These are phyloP conservation scores for Claviceps cyperi DNA, from an alignment of 2,329 filamentous ascomycete genomes.

Conservation along the genomic window DNA sequence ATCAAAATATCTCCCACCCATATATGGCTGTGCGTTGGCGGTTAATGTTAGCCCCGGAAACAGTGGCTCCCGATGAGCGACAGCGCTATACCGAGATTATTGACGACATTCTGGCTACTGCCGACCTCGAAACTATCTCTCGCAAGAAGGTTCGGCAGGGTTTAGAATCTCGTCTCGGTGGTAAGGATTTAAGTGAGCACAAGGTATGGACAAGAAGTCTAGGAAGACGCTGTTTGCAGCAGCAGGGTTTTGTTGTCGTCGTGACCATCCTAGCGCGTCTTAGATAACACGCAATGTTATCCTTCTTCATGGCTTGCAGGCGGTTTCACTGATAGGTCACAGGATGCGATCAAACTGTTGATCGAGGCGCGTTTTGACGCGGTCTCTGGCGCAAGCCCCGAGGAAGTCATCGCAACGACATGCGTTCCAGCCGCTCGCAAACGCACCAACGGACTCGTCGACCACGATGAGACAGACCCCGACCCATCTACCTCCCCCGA, in stretches of 20 bases:
- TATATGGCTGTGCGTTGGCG: neutral
- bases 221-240: neutral
- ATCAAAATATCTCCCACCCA: neutral
- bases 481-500: constrained; percentile 31
- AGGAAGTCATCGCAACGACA: constrained; percentile 27
- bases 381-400: constrained; percentile 38
- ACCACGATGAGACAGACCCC: constrained; percentile 30
- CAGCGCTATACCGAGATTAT: constrained; percentile 42
- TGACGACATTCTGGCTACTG: constrained; percentile 41
- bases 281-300: neutral
- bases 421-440: constrained; percentile 19
- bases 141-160: constrained; percentile 47
- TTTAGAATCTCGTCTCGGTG: constrained; percentile 38
- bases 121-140: constrained; percentile 48
- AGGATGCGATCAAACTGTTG: constrained; percentile 56
- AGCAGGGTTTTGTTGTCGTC: neutral
- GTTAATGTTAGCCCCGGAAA: neutral
- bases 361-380: constrained; percentile 65
- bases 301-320: neutral
- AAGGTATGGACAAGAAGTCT: constrained; percentile 31
- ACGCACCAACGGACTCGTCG: constrained; percentile 21
- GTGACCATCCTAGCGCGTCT: no score
- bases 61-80: constrained; percentile 37
- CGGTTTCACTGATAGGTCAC: neutral
- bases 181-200: constrained; percentile 42